Percentiles rank a stretch among this genome's conserved stretches.
phyloP scores from a whole-genome alignment of 2,329 filamentous ascomycete genomes.

The Nigrograna mackinnonii region DNA sequence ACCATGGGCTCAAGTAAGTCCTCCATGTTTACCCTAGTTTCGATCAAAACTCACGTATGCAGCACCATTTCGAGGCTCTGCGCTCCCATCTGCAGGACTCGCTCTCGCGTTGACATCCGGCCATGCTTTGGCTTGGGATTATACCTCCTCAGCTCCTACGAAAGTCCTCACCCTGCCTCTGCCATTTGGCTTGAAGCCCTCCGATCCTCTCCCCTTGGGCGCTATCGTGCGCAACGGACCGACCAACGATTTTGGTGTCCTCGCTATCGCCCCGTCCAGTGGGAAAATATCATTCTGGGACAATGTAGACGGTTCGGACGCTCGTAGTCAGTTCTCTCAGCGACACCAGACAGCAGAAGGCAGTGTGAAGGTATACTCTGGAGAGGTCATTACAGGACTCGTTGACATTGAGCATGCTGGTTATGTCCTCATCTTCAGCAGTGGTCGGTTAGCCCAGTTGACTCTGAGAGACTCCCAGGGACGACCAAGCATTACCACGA shows the following conservation, averaged over 20 bases:
- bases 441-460: constrained; percentile 83
- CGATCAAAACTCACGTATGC: constrained; percentile 16
- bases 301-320: constrained; percentile 85
- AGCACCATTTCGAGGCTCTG: constrained; percentile 43
- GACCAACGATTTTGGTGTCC: constrained; percentile 78
- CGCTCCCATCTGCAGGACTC: constrained; percentile 66
- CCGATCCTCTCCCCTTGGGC: constrained; percentile 79
- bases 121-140: constrained; percentile 89
- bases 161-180: constrained; percentile 76
- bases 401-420: constrained; percentile 85
- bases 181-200: constrained; percentile 69
- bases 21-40: constrained; percentile 13
- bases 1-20: constrained; percentile 67
- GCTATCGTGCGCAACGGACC: constrained; percentile 80
- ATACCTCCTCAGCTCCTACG: constrained; percentile 70
- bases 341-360: constrained; percentile 80
- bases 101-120: constrained; percentile 80
- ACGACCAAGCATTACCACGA: constrained; percentile 76
- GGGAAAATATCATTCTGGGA: constrained; percentile 96
- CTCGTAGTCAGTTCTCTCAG: constrained; percentile 80
- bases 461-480: constrained; percentile 86
- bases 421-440: constrained; percentile 83
- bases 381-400: constrained; percentile 77
- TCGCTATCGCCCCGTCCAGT: constrained; percentile 80
- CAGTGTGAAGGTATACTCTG: constrained; percentile 72